Conservation (phyloP, 2,329 filamentous ascomycete genomes). For the Dactylonectria macrodidyma region DNA sequence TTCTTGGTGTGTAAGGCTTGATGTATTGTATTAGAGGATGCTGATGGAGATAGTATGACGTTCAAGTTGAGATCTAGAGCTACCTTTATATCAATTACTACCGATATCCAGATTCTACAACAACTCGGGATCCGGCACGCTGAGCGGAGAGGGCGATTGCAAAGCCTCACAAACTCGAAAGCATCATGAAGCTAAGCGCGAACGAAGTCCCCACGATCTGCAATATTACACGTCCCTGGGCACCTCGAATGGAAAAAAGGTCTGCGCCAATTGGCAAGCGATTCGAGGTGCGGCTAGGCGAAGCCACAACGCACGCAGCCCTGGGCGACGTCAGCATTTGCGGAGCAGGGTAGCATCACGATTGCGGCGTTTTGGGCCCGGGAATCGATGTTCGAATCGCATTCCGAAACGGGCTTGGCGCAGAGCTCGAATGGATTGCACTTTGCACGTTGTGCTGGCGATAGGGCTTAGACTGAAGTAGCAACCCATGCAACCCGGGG, state of each 20-base stretch:
- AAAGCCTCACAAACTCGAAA: conserved; percentile 12
- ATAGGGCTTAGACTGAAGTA: conserved; percentile 18
- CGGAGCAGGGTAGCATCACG: neutral
- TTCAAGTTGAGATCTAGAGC: neutral
- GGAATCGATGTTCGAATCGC: conserved; percentile 24
- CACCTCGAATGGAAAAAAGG: neutral
- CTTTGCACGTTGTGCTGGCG: neutral
- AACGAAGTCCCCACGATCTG: conserved; percentile 2
- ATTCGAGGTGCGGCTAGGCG: conserved; percentile 2
- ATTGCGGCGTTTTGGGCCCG: neutral
- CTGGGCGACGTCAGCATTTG: neutral
- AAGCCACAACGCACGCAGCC: conserved; percentile 7
- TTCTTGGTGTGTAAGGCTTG: neutral
- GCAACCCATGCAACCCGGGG: neutral
- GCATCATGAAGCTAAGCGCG: conserved; percentile 1
- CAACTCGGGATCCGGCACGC: conserved; percentile 23
- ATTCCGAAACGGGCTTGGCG: conserved; percentile 23
- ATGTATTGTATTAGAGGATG: neutral
- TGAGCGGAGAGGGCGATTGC: neutral
- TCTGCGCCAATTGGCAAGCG: conserved; percentile 18
- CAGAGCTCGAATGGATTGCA: conserved; percentile 23
- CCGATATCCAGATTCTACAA: neutral
- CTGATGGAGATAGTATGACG: neutral
- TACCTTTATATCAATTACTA: conserved; percentile 15
- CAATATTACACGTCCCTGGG: conserved; percentile 1